These are phyloP conservation scores for Saturnispora saitoi DNA, from an alignment of 805 yeast species.

Conservation along the genomic window DNA sequence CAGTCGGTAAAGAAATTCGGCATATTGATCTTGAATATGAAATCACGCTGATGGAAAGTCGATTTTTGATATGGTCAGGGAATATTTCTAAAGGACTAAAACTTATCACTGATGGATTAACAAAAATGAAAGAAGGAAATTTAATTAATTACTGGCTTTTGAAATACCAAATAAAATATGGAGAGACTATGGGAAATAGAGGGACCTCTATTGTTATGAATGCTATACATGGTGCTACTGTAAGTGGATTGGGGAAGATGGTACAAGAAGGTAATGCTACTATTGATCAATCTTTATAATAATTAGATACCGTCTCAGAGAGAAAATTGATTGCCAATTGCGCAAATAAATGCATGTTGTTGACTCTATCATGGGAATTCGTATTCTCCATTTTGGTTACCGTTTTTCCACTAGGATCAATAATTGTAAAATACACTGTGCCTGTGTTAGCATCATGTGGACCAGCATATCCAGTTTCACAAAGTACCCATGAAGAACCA, in stretches of 20 bases:
- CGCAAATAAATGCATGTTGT: constrained; percentile 74
- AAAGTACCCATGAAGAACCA: constrained; percentile 73
- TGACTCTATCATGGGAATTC: constrained; percentile 41
- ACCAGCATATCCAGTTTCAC: constrained; percentile 88
- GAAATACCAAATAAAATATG: constrained; percentile 39
- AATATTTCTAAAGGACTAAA: constrained; percentile 19
- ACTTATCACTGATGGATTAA: constrained; percentile 18
- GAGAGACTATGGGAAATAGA: constrained; percentile 25
- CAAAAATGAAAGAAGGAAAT: constrained; percentile 19
- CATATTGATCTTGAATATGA: constrained; percentile 25
- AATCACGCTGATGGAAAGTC: constrained; percentile 22
- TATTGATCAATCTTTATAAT: background rate
- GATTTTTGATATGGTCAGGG: constrained; percentile 8
- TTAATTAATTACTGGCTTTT: constrained; percentile 37
- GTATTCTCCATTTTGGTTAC: constrained; percentile 38
- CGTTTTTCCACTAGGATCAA: constrained; percentile 53
- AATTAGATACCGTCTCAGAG: background rate
- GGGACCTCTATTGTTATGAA: constrained; percentile 6
- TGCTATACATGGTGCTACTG: background rate
- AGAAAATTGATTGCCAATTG: constrained; percentile 41
- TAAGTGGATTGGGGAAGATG: constrained; percentile 2
- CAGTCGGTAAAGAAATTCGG: constrained; percentile 28
- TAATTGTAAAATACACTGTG: constrained; percentile 60
- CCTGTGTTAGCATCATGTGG: constrained; percentile 51
- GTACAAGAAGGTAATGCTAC: background rate